Conservation (phyloP, 1,284 basidiomycete species). For the Tetrapyrgos nigripes region DNA sequence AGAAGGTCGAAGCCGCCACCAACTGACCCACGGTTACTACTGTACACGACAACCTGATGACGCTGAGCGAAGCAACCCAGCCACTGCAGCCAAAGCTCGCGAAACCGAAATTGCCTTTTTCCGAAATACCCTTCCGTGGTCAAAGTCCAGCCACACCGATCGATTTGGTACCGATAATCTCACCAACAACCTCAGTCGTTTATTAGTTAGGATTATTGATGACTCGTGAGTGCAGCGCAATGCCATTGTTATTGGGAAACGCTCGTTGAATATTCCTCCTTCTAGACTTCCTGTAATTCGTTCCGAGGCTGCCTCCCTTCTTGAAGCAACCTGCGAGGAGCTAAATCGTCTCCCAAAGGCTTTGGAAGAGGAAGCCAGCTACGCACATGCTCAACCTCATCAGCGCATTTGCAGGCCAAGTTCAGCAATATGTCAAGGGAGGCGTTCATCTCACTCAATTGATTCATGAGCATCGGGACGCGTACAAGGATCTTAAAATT, state of each 20-base stretch:
- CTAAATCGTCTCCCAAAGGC: constrained; percentile 4
- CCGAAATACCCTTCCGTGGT: constrained; percentile 48
- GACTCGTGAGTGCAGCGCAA: constrained; percentile 2
- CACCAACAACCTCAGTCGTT: neutral
- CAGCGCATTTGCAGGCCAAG: constrained; percentile 32
- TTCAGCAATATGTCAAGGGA: constrained; percentile 32
- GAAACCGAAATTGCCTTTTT: constrained; percentile 61
- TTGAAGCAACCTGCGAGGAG: neutral
- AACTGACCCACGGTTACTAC: constrained; percentile 55
- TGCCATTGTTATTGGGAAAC: neutral
- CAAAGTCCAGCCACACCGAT: constrained; percentile 36
- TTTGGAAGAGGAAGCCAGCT: constrained; percentile 35
- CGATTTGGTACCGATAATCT: constrained; percentile 49
- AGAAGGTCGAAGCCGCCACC: constrained; percentile 43
- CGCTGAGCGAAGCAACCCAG: constrained; percentile 43
- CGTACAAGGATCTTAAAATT: constrained; percentile 32
- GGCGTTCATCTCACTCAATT: constrained; percentile 25
- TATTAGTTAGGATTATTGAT: constrained; percentile 9
- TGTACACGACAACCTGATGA: constrained; percentile 59
- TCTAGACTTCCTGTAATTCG: constrained; percentile 14
- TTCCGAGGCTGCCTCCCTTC: neutral
- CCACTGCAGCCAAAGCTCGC: constrained; percentile 52
- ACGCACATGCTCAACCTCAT: constrained; percentile 38
- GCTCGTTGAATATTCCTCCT: neutral
- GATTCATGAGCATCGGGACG: constrained; percentile 28